Evolutionary conservation across 2,329 filamentous ascomycete genomes (phyloP).

Genomic region (Thelonectria discophora): DNA sequence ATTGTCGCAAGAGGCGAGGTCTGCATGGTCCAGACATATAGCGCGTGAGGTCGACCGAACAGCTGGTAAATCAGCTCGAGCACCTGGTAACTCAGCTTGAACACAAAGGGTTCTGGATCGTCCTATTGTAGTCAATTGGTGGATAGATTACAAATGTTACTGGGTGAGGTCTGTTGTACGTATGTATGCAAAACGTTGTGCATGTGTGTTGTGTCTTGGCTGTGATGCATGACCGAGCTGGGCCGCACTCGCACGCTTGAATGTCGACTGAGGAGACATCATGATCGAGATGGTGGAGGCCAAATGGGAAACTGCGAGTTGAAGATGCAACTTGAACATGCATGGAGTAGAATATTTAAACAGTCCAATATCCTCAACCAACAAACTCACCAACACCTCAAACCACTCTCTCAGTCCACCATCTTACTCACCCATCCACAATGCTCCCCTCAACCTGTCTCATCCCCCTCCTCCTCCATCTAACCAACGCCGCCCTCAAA

Average conservation of each 20-base stretch:
- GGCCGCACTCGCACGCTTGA: too few relatives aligned
- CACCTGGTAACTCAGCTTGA: too few relatives aligned
- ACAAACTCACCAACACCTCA: too few relatives aligned
- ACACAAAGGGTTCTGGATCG: background rate
- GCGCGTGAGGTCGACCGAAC: constrained; percentile 6
- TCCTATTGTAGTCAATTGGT: background rate
- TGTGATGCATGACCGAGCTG: background rate
- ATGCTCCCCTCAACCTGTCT: constrained; percentile 35
- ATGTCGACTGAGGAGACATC: background rate
- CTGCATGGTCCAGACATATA: constrained; percentile 5
- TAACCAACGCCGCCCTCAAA: constrained; percentile 41
- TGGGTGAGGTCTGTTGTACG: constrained; percentile 4
- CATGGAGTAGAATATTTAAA: background rate
- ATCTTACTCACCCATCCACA: too few relatives aligned
- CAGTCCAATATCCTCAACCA: background rate
- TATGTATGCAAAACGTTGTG: constrained; percentile 28
- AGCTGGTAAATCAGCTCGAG: constrained; percentile 24
- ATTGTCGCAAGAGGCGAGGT: constrained; percentile 5
- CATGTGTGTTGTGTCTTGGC: background rate
- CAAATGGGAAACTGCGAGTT: background rate
- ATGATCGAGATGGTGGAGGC: background rate
- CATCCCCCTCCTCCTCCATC: constrained; percentile 29
- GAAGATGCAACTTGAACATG: background rate
- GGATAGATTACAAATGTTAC: background rate
- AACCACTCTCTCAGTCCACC: background rate